Evolutionary conservation across 2,329 filamentous ascomycete species (phyloP), one percentile per base, ranked within the genome.

Genomic region (Colletotrichum godetiae): DNA sequence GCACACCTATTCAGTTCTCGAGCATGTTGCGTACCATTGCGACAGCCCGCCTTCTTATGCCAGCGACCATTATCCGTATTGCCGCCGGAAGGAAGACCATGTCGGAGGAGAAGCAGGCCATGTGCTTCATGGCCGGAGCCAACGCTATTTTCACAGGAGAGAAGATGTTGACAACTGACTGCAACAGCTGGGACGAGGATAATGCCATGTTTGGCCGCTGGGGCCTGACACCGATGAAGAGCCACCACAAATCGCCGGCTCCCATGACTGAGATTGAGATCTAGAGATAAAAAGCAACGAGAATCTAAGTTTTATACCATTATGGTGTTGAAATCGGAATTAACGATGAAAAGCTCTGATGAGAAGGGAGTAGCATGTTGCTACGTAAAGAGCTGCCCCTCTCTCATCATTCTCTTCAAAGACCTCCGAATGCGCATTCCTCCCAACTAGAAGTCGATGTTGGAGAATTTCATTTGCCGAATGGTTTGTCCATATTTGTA

Each of bases 121-220:
- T 96, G 76, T 97, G 95, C 83, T 98, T 97, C 85, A 92, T 94
- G 89, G 94, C 95, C 0, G 95, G 95, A 15, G 95, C 95, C 1
- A 98, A 98, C 78, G 95, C 95, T n/a, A 93, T 98, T 42, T 98
- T 98, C 80, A 98, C 95, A 0, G 95, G 95, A 10, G 95, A 98
- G 86, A 97, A 96, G 88, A 97, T 98, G 95, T 82, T 97, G 83
- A 98, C 95, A 5, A 98, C 95, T 0, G 94, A 95, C 70, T 97
- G 94, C 81, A 95, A 94, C 77, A 94, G 94, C 35, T 98, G 94
- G 94, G 94, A 97, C 75, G 94, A 97, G 83, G 95, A 98, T 79
- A 92, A 90, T 75, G 91, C 86, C 55, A 94, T 97, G 91, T 97
- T 98, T 84, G 89, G 92, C 2, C 89, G 91, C 64, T 97, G 94